Evolutionary conservation across 1,284 basidiomycete species (phyloP).

Genomic region (Hemileia vastatrix): DNA sequence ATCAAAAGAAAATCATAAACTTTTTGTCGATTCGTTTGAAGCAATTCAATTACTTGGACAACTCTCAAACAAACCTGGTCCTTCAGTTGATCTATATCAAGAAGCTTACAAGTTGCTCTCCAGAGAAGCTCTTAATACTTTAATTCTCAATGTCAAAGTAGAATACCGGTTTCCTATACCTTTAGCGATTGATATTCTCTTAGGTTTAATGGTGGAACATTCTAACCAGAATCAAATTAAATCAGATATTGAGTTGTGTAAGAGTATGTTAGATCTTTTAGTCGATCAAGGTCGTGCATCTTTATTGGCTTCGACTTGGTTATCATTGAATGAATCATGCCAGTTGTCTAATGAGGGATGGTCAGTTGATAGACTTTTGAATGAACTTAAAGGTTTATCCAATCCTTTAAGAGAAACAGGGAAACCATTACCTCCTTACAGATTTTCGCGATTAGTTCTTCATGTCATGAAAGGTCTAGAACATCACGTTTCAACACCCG

Average conservation of each 20-base stretch:
- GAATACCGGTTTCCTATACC: slow-evolving; percentile 15
- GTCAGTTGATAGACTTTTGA: slow-evolving; percentile 4
- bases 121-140: too few relatives aligned
- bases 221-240: not conserved
- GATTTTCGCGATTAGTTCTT: slow-evolving; percentile 5
- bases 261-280: not conserved
- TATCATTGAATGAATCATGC: not conserved
- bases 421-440: slow-evolving; percentile 12
- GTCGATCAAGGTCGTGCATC: slow-evolving; percentile 7
- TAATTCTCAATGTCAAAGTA: not conserved
- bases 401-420: slow-evolving; percentile 11
- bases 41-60: slow-evolving; percentile 10
- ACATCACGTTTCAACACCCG: too few relatives aligned
- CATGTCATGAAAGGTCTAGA: slow-evolving; percentile 1
- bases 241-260: slow-evolving; percentile 2
- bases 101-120: too few relatives aligned
- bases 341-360: slow-evolving; percentile 8
- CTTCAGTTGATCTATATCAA: not conserved
- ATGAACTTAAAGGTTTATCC: not conserved
- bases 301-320: slow-evolving; percentile 10
- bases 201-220: not conserved
- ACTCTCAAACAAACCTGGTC: too few relatives aligned
- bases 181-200: slow-evolving; percentile 1
- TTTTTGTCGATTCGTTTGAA: slow-evolving; percentile 16
- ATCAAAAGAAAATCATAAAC: slow-evolving; percentile 12